A percentile compares a stretch with the other conserved stretches of the same genome.
phyloP scores from a whole-genome alignment of 208 protist genomes.

The Leishmania amazonensis region DNA sequence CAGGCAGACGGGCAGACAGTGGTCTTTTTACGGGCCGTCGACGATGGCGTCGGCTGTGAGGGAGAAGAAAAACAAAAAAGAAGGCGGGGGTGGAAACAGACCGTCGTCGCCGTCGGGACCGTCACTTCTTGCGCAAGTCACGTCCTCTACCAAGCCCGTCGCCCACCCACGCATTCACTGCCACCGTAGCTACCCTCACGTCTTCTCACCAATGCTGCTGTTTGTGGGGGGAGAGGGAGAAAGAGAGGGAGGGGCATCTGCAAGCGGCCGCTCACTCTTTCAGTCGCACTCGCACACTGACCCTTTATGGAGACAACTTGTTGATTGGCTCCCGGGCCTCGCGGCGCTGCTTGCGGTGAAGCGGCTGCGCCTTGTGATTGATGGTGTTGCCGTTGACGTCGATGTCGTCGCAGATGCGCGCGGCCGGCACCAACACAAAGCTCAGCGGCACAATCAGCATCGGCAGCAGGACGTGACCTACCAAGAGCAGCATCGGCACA shows the following conservation, averaged over 20 bases:
- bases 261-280: neutral
- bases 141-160: neutral
- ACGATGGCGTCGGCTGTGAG: neutral
- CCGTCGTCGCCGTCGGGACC: too few species aligned
- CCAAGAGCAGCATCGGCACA: constrained; percentile 62
- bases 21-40: neutral
- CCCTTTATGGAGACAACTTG: constrained; percentile 15
- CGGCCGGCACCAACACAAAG: constrained; percentile 67
- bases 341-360: constrained; percentile 9
- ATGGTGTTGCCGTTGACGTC: constrained; percentile 52
- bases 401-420: constrained; percentile 72
- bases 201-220: neutral
- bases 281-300: neutral
- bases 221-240: neutral
- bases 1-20: neutral
- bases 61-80: neutral
- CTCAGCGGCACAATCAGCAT: constrained; percentile 68
- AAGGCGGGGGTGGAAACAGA: neutral
- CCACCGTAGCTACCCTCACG: neutral
- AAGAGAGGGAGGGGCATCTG: neutral
- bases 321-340: constrained; percentile 16
- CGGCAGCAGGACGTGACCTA: constrained; percentile 66
- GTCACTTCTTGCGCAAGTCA: too few species aligned
- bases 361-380: constrained; percentile 16
- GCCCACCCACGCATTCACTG: neutral